Percentiles rank a stretch among this genome's conserved stretches.
Conservation (phyloP, 495 filamentous ascomycete species). For the Penicillium macrosclerotiorum region DNA sequence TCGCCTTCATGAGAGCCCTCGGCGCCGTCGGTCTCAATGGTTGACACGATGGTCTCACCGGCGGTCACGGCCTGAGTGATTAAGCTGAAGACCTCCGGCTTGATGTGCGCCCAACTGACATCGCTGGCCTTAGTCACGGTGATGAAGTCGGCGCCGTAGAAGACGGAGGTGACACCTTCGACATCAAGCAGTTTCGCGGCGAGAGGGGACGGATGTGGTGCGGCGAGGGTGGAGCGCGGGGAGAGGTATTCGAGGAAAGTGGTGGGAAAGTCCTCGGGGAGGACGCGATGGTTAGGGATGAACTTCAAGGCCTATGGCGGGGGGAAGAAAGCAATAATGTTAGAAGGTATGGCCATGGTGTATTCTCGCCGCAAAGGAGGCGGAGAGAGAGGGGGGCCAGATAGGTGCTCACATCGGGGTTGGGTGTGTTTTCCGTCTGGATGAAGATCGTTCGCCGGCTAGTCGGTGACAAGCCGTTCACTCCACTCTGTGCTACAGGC, state of each 20-base stretch:
- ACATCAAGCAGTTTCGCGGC: constrained; percentile 85
- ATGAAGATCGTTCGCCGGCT: constrained; percentile 86
- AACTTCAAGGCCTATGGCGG: constrained; percentile 88
- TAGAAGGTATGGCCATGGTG: too few species aligned
- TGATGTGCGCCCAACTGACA: constrained; percentile 89
- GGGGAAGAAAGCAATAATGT: neutral
- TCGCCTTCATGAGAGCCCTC: constrained; percentile 53
- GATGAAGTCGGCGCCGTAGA: constrained; percentile 94
- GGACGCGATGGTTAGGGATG: constrained; percentile 77
- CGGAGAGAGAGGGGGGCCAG: neutral
- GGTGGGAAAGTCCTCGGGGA: constrained; percentile 68
- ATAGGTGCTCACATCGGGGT: constrained; percentile 71
- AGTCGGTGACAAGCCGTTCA: constrained; percentile 34
- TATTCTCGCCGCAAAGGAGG: too few species aligned
- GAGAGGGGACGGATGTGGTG: constrained; percentile 89
- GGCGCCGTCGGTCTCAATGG: constrained; percentile 59
- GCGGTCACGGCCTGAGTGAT: constrained; percentile 88
- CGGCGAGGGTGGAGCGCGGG: constrained; percentile 81
- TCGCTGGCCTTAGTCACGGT: constrained; percentile 89
- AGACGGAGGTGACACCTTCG: constrained; percentile 89
- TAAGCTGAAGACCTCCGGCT: constrained; percentile 90
- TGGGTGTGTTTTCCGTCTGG: constrained; percentile 91
- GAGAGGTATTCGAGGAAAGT: constrained; percentile 88
- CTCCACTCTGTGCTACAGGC: constrained; percentile 27
- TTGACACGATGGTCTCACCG: constrained; percentile 77